Evolutionary conservation across 1,284 basidiomycete species (phyloP).

Genomic region (Cutaneotrichosporon cyanovorans): DNA sequence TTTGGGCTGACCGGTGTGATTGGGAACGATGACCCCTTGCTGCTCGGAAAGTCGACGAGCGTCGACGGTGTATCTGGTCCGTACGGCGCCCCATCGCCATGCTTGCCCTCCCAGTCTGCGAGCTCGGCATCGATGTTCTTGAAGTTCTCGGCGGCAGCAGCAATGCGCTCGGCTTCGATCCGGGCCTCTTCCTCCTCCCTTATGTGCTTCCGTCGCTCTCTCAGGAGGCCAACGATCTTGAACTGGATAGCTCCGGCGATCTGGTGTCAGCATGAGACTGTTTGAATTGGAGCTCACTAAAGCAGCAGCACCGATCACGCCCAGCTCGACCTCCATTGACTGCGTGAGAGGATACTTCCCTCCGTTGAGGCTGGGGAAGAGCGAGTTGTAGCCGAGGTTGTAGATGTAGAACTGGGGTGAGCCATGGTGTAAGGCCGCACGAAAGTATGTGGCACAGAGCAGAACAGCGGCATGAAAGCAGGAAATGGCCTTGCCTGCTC

Average conservation of each 20-base stretch:
- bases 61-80: slow-evolving; percentile 20
- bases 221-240: slow-evolving; percentile 69
- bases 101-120: slow-evolving; percentile 77
- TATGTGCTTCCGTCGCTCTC: slow-evolving; percentile 69
- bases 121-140: slow-evolving; percentile 62
- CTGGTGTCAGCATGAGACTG: slow-evolving; percentile 19
- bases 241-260: slow-evolving; percentile 87
- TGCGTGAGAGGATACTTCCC: slow-evolving; percentile 76
- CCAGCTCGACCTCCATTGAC: slow-evolving; percentile 88
- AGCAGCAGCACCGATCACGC: slow-evolving; percentile 66
- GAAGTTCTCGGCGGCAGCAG: slow-evolving; percentile 65
- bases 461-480: no score
- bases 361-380: slow-evolving; percentile 71
- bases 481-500: no score
- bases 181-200: slow-evolving; percentile 61
- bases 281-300: slow-evolving; percentile 26
- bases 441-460: no score
- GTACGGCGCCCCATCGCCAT: slow-evolving; percentile 47
- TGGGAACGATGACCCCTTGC: slow-evolving; percentile 4
- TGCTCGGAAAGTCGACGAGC: slow-evolving; percentile 11
- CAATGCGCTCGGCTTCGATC: slow-evolving; percentile 66
- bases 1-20: neutral
- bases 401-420: slow-evolving; percentile 74
- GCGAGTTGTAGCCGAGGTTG: slow-evolving; percentile 65
- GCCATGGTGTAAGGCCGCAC: no score